Evolutionary conservation across 331 rosid species (phyloP).

Genomic region (Spiraea crenata): DNA sequence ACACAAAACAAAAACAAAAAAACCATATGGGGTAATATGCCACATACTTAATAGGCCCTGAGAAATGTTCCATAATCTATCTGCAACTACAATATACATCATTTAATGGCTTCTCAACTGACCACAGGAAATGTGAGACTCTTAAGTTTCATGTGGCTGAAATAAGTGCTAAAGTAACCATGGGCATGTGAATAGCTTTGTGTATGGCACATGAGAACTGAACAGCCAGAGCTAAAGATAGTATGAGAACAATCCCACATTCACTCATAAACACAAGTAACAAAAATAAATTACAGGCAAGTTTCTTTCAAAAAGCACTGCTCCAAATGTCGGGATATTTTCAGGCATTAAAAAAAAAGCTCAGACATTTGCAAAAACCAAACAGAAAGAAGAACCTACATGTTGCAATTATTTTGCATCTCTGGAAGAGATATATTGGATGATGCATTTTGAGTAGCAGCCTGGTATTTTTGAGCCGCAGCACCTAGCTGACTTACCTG

Average conservation of each 20-base stretch:
- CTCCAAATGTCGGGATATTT: background rate
- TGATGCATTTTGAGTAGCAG: constrained; percentile 76
- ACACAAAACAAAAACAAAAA: too few species aligned
- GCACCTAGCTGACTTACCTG: constrained; percentile 92
- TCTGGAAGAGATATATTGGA: constrained; percentile 85
- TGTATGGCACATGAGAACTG: background rate
- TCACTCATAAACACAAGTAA: background rate
- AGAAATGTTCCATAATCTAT: background rate
- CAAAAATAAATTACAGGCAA: background rate
- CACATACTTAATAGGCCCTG: background rate
- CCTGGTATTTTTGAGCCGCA: constrained; percentile 92
- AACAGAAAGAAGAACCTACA: constrained; percentile 48
- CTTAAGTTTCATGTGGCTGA: background rate
- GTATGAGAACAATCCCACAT: background rate
- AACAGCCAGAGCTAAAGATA: background rate
- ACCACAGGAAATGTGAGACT: constrained; percentile 4
- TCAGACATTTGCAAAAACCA: background rate
- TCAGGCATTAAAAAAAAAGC: background rate
- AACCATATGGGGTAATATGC: background rate
- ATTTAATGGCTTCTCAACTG: background rate
- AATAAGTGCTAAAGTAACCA: background rate
- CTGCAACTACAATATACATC: background rate
- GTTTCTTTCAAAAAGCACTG: background rate
- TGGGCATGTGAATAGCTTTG: background rate
- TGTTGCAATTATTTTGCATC: constrained; percentile 87